Evolutionary conservation across 495 filamentous ascomycete genomes (phyloP), one percentile per base, ranked within the genome.

Genomic region (Pyrenula aspistea): DNA sequence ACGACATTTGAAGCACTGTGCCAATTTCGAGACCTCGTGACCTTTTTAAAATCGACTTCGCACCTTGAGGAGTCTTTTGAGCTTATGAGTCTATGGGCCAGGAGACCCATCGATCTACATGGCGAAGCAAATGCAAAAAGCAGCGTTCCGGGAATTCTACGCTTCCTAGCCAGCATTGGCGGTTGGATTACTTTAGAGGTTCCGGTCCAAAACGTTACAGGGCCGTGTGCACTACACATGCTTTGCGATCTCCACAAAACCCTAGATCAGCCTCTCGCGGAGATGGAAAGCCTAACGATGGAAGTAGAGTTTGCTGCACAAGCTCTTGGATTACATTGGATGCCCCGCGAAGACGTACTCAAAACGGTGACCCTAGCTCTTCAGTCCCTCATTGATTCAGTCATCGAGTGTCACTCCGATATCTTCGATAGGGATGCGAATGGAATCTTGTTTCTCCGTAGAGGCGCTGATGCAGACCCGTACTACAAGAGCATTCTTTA

Each of bases 1-100:
- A 11, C 24, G 15, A 48, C 58, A 36, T 64, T 64, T 31, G 61
- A 63, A 20, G 49, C 59, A n/a, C 42, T 65, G 10, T 59, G 61
- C 47, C 63, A 65, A 48, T 61, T 63, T 31, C 49, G 25, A 15
- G 58, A 50, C 19, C 8, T 42, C 15, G 4, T 42, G 15, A 8
- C 4, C 31, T 42, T 15, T 42, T 4, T 8, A 42, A 42, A 8
- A 15, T 15, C 31, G 15, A 42, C 4, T 4, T 4, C 31, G 8
- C 8, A 4, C 4, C 8, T 8, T 8, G 15, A 42, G 15, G 31
- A 15, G 8, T 42, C 31, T 4, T 42, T 42, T 15, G 31, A 42
- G 31, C 4, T 42, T 8, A 42, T 15, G 15, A 42, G 8, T 15
- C 31, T 42, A 15, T 15, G 4, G 31, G 31, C 31, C 4, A 15